Base-by-base conservation (phyloP, 495 filamentous ascomycete species). In the Halenospora varia region DNA sequence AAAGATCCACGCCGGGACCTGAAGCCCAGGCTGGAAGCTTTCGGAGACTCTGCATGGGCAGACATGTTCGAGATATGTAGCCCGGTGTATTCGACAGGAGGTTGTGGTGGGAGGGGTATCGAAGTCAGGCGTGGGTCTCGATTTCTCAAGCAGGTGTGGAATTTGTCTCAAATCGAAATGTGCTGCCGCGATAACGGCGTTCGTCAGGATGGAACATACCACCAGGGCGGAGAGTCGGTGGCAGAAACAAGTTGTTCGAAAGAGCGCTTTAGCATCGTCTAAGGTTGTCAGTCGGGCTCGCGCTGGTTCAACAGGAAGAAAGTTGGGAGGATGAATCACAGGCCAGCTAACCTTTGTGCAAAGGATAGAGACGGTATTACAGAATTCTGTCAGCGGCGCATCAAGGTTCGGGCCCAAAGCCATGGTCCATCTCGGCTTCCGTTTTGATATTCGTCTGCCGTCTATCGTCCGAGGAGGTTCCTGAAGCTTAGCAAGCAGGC, bases 1-100 rank as follows among this genome's bases (percentile, higher is more conserved):
- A 87, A 65, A 2, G 90, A 93, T 17, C 80, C 84, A 48, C 85
- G 74, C 23, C 85, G 80, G 11, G 81, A 76, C 42, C 74, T 76
- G 46, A 68, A 59, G 49, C 71, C 64, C 63, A 49, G 63, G 18
- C 57, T 48, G 1, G 55, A 56, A 18, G 64, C 19, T 35, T 41
- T 48, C 2, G 64, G 61, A 19, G 64, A 64, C 39, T 64, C n/a
- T n/a, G n/a, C 64, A 24, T 60, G n/a, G 3, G 53, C 22, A 42
- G 64, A 67, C 64, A 67, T 67, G 17, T 17, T 55, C 46, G 22
- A 40, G 17, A 18, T 8, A 49, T 6, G 46, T n/a, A n/a, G n/a
- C n/a, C n/a, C n/a, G n/a, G n/a, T n/a, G n/a, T n/a, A n/a, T n/a
- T n/a, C n/a, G n/a, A n/a, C n/a, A n/a, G n/a, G n/a, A n/a, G n/a